A percentile compares a stretch with the other conserved stretches of the same genome.
Conservation (phyloP, 176 grass and related monocot genomes). For the Panicum miliaceum region DNA sequence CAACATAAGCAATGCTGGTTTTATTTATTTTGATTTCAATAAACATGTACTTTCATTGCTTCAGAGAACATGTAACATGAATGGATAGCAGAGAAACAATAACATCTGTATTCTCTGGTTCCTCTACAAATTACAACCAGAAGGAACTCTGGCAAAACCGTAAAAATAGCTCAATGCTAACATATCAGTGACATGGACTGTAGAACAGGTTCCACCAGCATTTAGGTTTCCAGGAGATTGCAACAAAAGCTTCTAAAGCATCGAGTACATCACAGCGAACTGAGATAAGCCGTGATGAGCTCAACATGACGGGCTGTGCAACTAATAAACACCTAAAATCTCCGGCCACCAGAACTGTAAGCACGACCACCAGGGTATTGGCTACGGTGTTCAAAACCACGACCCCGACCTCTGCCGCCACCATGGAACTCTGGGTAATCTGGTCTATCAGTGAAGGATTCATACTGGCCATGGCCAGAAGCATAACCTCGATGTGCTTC, state of each 20-base stretch:
- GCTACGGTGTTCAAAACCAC: constrained; percentile 52
- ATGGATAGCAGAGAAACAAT: constrained; percentile 27
- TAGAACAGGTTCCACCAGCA: constrained; percentile 1
- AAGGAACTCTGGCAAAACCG: constrained; percentile 1
- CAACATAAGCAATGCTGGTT: neutral
- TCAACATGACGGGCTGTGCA: neutral
- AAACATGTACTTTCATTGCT: neutral
- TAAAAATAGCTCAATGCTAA: neutral
- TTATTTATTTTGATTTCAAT: neutral
- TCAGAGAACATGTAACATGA: neutral
- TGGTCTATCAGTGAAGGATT: constrained; percentile 46
- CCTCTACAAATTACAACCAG: constrained; percentile 25
- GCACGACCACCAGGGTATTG: constrained; percentile 71
- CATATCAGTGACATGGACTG: neutral
- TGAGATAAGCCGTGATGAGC: constrained; percentile 18
- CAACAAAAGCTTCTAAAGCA: constrained; percentile 23
- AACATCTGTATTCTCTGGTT: neutral
- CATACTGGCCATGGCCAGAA: constrained; percentile 52
- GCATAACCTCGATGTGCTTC: constrained; percentile 65
- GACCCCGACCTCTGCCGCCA: constrained; percentile 55
- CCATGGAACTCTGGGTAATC: constrained; percentile 58
- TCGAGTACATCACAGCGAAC: neutral
- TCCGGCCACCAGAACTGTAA: constrained; percentile 75
- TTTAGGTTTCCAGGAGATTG: constrained; percentile 15
- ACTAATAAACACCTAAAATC: constrained; percentile 51